These are phyloP conservation scores for Pharnaceum exiguum DNA, from an alignment of 148 eudicot species.

Conservation along the genomic window DNA sequence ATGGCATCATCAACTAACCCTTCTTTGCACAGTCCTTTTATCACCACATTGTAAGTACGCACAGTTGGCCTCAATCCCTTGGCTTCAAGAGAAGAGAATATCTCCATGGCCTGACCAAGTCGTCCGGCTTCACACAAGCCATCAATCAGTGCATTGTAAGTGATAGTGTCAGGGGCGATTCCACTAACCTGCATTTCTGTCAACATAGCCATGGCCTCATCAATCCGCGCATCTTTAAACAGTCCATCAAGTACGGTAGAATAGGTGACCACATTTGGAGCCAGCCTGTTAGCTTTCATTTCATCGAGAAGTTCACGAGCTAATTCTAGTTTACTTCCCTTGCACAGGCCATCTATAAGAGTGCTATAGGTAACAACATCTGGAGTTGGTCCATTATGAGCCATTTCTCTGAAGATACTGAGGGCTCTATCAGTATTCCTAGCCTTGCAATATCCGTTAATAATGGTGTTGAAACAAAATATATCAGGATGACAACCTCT, in stretches of 20 bases:
- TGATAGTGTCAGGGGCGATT: not conserved
- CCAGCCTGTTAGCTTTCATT: not conserved
- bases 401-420: no score
- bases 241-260: not conserved
- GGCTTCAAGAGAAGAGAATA: not conserved
- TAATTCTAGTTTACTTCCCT: not conserved
- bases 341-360: no score
- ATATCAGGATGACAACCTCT: no score
- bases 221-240: not conserved
- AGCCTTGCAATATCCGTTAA: no score
- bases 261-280: not conserved
- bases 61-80: not conserved
- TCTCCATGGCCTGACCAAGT: not conserved
- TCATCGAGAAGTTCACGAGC: not conserved
- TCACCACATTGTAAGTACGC: constrained; percentile 4
- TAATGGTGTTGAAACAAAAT: no score
- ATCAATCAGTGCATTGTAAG: not conserved
- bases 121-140: constrained; percentile 7
- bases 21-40: constrained; percentile 11
- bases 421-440: no score
- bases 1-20: constrained; percentile 4
- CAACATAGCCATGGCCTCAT: not conserved
- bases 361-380: no score
- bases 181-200: not conserved
- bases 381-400: no score